These are phyloP conservation scores for Pelargonium australe DNA, from an alignment of 441 rosid species.

Conservation along the genomic window DNA sequence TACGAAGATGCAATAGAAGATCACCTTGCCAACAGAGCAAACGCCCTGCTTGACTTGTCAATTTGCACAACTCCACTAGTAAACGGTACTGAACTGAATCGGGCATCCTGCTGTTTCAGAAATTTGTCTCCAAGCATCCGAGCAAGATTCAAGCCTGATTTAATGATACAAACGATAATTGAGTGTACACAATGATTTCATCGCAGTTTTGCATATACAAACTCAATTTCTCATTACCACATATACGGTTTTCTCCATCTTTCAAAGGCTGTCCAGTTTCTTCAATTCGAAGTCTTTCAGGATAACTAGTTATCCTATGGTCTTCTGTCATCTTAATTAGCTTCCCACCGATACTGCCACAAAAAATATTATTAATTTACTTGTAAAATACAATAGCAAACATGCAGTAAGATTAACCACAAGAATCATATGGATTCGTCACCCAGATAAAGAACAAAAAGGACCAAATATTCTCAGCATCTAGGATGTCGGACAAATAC, in stretches of 20 bases:
- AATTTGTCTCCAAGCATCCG: conserved; percentile 98
- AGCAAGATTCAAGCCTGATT: conserved; percentile 80
- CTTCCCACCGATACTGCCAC: conserved; percentile 63
- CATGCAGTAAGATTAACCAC: background rate
- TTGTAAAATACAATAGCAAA: conserved; percentile 12
- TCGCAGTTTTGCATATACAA: background rate
- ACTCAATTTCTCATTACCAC: conserved; percentile 38
- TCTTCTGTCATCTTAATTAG: conserved; percentile 85
- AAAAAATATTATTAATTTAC: conserved; percentile 20
- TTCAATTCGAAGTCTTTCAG: conserved; percentile 63
- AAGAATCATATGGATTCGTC: background rate
- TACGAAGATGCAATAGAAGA: background rate
- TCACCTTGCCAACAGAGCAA: conserved; percentile 83
- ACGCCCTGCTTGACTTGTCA: conserved; percentile 43
- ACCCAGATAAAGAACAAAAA: background rate
- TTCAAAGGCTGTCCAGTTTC: conserved; percentile 69
- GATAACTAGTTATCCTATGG: conserved; percentile 63
- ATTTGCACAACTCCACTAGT: conserved; percentile 66
- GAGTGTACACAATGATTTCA: no score
- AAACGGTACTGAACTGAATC: conserved; percentile 82
- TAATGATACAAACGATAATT: background rate
- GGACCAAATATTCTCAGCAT: no score
- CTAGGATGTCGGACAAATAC: no score
- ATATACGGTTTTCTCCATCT: conserved; percentile 75
- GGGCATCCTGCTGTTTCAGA: conserved; percentile 77